Evolutionary conservation across 306 rosid genomes (phyloP), one percentile per base, ranked within the genome.

Genomic region (Rubus parviflorus): DNA sequence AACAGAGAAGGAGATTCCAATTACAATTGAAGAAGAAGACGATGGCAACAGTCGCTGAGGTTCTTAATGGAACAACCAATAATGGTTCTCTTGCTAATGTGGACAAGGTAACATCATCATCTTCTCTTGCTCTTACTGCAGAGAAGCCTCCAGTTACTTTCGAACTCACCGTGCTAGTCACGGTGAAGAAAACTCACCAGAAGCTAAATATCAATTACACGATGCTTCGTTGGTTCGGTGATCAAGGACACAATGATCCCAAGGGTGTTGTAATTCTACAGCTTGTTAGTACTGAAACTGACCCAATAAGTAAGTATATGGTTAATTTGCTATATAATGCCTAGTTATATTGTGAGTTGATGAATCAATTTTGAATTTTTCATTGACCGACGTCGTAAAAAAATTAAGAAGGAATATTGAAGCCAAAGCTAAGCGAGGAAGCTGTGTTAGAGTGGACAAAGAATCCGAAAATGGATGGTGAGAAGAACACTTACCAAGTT

Each of bases 391-490:
- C 10, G 14, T 56, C 4, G 11, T 30, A 53, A 25, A 69, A 37
- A 71, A 68, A 47, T 74, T 41, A 19, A 88, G 89, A 54, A 73
- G 68, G 19, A 12, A 77, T 30, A 1, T 30, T 5, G 85, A 73
- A 85, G 20, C 80, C 85, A 68, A 85, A 77, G 71, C 52, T 85
- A 79, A 82, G 92, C 79, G 14, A 63, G 70, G 75, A 84, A 84
- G 79, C 81, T 0, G 22, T 35, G 74, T 57, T 86, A 65, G 68
- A 81, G 38, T 77, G 79, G 52, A 45, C 81, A 22, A 54, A 81
- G 74, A 66, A 78, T 2, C 23, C 20, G 12, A 38, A 15, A 22
- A 0, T 7, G 23, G 80, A 46, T 41, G 46, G 10, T 41, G 72
- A 74, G n/a, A 75, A 56, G 5, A 74, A 49, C 8, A 66, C 17